Evolutionary conservation across 2,329 filamentous ascomycete genomes (phyloP), one percentile per base, ranked within the genome.

Genomic region (Myriosclerotinia duriaeana): DNA sequence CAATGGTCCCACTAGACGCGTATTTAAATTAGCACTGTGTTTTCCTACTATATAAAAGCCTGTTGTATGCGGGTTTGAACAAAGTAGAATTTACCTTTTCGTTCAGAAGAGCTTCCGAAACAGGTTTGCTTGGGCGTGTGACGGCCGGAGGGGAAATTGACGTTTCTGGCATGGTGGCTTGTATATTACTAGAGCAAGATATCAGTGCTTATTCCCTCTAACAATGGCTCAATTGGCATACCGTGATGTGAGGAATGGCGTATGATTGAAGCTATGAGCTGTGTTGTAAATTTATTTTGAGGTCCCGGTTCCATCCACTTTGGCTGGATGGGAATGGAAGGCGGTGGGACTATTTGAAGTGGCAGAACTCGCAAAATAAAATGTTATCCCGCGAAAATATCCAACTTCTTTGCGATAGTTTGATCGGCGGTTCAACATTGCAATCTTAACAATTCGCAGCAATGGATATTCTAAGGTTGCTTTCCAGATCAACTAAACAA

Each of bases 71-170:
- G 34, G 34, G 34, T 26, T 14, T n/a, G 15, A 65, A 34, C 48
- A 38, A 40, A 58, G 38, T 42, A 60, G 3, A 44, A 65, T 64
- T 64, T 70, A 97, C 95, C 93, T 99, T 99, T 83, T 99, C 95
- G 81, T 98, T 98, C 78, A 99, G 87, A 76, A 99, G 88, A 77
- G 94, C 92, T 85, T 99, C 95, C 85, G 94, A 98, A 82, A 97
- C 90, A 71, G 95, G 94, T 80, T 86, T 85, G 77, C 80, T 86
- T 70, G 87, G 82, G 74, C 92, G 87, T 79, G 89, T 85, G 78
- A 90, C 85, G 71, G 64, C 64, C 50, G 65, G 65, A 71, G 87
- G 84, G 73, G 85, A 60, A 68, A 72, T 72, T 50, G 74, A 71
- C 52, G 72, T 74, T 67, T 76, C 75, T 53, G 74, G 68, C 74